Evolutionary conservation across 1,284 basidiomycete species (phyloP), one percentile per base, ranked within the genome.

Genomic region (Polyporus tsugae): DNA sequence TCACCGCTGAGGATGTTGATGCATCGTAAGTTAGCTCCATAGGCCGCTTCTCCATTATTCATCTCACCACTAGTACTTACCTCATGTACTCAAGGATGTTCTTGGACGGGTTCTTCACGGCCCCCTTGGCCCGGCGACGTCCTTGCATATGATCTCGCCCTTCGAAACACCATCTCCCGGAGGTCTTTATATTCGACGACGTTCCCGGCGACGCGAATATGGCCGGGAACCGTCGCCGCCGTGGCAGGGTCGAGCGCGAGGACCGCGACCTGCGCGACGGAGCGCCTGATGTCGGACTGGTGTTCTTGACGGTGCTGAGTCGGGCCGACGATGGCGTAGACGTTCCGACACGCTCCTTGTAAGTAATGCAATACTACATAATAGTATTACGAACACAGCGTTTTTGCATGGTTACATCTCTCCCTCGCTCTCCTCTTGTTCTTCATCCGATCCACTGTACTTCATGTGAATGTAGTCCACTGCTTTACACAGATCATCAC

Each of bases 1-100:
- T 77, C 74, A 7, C 69, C 78, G 55, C 75, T 70, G 39, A 75
- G 62, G 17, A 78, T 58, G 25, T 77, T 79, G 65, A 35, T n/a
- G 35, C 35, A 36, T n/a, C 19, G 1, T 44, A 62, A 9, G 25
- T 60, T 22, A 41, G 38, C n/a, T 11, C 44, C 57, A 15, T 44
- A 25, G 10, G 9, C 11, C 22, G 10, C 46, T 49, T 11, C 10
- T 29, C 42, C 15, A 75, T 70, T 52, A 73, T 75, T 15, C 49
- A 60, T 46, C 75, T 75, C 33, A 11, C n/a, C n/a, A n/a, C n/a
- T n/a, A n/a, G 17, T 5, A 49, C 66, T 55, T 35, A 70, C 71
- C 64, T 60, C 25, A 70, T 58, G 38, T 72, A 62, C 19, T 41
- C 61, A 5, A 62, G 9, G 63, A 44, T 72, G 72, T 38, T 69